Evolutionary conservation across 139 green algal genomes (phyloP), one percentile per base, ranked within the genome.

Genomic region (Astrephomene gubernaculifera): DNA sequence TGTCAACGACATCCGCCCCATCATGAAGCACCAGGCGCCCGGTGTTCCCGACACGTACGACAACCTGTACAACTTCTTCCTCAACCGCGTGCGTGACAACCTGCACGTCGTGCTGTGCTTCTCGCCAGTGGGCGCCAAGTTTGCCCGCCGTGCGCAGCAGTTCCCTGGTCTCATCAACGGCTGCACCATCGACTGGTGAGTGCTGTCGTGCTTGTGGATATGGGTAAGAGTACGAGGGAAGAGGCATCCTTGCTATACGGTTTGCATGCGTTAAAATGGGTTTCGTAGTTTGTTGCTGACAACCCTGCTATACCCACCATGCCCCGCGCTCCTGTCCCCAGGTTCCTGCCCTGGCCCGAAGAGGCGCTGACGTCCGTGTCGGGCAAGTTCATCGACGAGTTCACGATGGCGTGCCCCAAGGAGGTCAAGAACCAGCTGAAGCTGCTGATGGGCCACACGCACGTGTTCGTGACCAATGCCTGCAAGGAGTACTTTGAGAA

Each of bases 121-220:
- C 89, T 97, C 93, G 19, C 96, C 97, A 19, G 97, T 98, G 10
- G 97, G 97, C 7, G 90, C 91, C 67, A 96, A 97, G 90, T 98
- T 99, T 74, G 81, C 79, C 0, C 90, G 93, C 61, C 93, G 96
- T 57, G 95, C 95, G 36, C 91, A 95, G 93, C 96, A 98, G 89
- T 99, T 99, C 90, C 93, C 93, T 31, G 96, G 96, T 33, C 93
- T 99, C 63, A 98, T 99, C 87, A 97, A 96, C 87, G 97, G 96
- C 57, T 98, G 93, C 93, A 98, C 96, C 36, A 97, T 99, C 83
- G 95, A 99, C 87, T 99, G 97, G 71, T 80, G n/a, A 65, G 71
- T 33, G 68, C 31, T 49, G 33, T n/a, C n/a, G n/a, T n/a, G n/a
- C n/a, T n/a, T n/a, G n/a, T n/a, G n/a, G n/a, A n/a, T n/a, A n/a